A percentile compares a stretch with the other conserved stretches of the same genome.
Conservation (phyloP, 192 early-diverging fungal species). For the Dispira simplex region DNA sequence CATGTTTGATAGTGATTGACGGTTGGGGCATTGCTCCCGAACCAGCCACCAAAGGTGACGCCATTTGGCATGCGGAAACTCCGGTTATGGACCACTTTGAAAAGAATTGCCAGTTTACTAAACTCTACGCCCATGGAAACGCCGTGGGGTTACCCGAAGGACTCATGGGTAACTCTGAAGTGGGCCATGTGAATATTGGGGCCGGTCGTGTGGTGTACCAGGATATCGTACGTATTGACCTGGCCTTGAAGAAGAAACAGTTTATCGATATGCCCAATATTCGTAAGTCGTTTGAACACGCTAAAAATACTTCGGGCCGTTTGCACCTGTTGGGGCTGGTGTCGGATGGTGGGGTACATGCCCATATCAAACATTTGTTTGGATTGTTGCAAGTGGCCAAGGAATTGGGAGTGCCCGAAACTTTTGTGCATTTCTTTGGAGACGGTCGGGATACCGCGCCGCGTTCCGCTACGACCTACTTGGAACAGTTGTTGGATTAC, state of each 20-base stretch:
- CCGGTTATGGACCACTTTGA: constrained; percentile 82
- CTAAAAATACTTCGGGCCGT: constrained; percentile 65
- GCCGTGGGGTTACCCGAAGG: constrained; percentile 96
- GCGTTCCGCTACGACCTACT: constrained; percentile 66
- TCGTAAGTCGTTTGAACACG: constrained; percentile 66
- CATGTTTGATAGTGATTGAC: constrained; percentile 88
- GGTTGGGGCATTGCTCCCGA: constrained; percentile 89
- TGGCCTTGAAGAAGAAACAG: constrained; percentile 71
- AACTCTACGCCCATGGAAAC: constrained; percentile 84
- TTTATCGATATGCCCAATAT: constrained; percentile 60
- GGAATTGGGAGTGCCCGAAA: constrained; percentile 60
- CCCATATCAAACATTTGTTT: constrained; percentile 82
- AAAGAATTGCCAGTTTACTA: constrained; percentile 54
- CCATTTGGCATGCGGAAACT: constrained; percentile 82
- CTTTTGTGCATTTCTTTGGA: constrained; percentile 92
- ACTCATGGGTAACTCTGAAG: constrained; percentile 99
- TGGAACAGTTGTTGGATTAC: constrained; percentile 51
- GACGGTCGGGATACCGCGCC: constrained; percentile 97
- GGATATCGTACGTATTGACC: constrained; percentile 98
- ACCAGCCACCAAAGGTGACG: constrained; percentile 62
- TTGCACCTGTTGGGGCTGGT: constrained; percentile 89
- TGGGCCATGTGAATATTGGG: constrained; percentile 99
- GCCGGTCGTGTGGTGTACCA: constrained; percentile 98
- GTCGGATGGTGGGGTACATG: constrained; percentile 98
- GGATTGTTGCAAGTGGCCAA: constrained; percentile 75